Evolutionary conservation across 148 eudicot species (phyloP).

Genomic region (Camellia sinensis): DNA sequence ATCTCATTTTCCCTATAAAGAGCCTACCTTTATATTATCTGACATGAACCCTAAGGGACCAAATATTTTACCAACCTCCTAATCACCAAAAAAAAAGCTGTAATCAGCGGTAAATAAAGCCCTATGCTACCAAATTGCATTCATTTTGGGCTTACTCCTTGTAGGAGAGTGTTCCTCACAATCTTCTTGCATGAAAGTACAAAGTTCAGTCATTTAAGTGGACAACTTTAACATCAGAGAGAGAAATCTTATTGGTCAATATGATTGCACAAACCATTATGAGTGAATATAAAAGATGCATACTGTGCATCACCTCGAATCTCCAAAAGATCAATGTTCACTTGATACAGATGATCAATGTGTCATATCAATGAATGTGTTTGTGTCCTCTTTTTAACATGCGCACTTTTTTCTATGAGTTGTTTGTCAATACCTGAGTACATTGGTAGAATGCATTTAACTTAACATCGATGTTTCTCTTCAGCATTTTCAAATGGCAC

Average conservation of each 20-base stretch:
- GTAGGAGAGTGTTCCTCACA: neutral
- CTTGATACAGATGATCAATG: neutral
- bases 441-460: neutral
- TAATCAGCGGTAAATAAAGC: neutral
- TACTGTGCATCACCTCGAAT: neutral
- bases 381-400: neutral
- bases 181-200: neutral
- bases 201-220: neutral
- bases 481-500: neutral
- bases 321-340: neutral
- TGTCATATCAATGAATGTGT: neutral
- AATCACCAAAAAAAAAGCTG: neutral
- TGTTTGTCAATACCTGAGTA: neutral
- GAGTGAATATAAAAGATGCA: neutral
- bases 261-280: neutral
- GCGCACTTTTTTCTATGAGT: neutral
- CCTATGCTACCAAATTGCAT: neutral
- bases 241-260: constrained; percentile 4
- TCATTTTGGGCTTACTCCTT: neutral
- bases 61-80: neutral
- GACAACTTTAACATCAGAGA: neutral
- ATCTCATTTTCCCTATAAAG: neutral
- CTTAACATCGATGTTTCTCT: neutral
- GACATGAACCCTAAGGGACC: neutral
- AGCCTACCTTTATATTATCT: neutral